Percentiles rank a stretch among this genome's conserved stretches.
phyloP scores from a whole-genome alignment of 2,329 filamentous ascomycete species.

The Penicillium brasilianum region DNA sequence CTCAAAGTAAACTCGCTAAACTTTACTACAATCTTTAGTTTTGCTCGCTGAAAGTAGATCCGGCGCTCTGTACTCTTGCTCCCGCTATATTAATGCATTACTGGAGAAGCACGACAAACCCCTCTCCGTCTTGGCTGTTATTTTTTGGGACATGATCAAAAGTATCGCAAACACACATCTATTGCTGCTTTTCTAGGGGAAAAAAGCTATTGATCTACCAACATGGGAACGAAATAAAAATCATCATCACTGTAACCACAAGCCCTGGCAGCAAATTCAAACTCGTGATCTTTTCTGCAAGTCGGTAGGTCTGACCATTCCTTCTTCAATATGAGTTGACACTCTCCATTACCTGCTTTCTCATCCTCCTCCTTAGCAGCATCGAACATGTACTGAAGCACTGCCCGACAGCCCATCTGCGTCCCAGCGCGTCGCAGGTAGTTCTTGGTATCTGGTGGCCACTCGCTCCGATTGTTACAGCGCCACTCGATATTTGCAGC shows the following conservation, averaged over 20 bases:
- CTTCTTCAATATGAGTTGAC: conserved; percentile 22
- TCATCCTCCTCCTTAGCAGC: conserved; percentile 34
- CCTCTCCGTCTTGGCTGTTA: conserved; percentile 6
- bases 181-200: not conserved
- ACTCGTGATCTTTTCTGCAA: conserved; percentile 47
- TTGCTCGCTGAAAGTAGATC: not conserved
- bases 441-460: too few species aligned
- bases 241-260: conserved; percentile 27
- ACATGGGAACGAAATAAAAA: not conserved
- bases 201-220: conserved; percentile 2
- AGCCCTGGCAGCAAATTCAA: conserved; percentile 37
- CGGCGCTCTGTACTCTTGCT: conserved; percentile 1
- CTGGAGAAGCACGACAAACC: conserved; percentile 4
- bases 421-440: conserved; percentile 34
- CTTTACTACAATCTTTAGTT: conserved; percentile 4
- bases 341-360: conserved; percentile 35
- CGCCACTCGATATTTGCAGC: too few species aligned
- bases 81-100: not conserved
- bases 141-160: not conserved
- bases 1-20: conserved; percentile 1
- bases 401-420: conserved; percentile 34
- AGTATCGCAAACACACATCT: conserved; percentile 1
- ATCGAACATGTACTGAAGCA: conserved; percentile 34
- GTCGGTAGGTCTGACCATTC: conserved; percentile 31
- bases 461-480: too few species aligned